Conservation (phyloP, 345 rosid species). For the Zanthoxylum bungeanum region DNA sequence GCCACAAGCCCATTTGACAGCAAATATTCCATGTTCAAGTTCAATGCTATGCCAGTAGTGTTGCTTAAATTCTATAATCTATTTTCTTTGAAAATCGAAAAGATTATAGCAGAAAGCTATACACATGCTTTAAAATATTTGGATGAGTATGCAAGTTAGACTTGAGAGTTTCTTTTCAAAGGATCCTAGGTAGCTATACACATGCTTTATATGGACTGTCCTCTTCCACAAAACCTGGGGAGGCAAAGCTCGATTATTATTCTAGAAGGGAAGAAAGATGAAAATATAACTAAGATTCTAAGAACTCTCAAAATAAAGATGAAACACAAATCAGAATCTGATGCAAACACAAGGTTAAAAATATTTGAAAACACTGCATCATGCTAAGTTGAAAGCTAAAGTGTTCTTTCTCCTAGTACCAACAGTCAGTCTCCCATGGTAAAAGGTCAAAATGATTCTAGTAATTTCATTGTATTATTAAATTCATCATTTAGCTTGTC, state of each 20-base stretch:
- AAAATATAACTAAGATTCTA: neutral
- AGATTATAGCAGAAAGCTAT: neutral
- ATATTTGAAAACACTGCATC: neutral
- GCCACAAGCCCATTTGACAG: too few species aligned
- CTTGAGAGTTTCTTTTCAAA: neutral
- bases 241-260: neutral
- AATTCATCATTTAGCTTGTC: neutral
- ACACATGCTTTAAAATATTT: neutral
- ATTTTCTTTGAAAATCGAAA: neutral
- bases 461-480: neutral
- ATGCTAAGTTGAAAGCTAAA: neutral
- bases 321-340: neutral
- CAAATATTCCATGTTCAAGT: neutral
- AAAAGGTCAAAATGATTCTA: neutral
- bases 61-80: conserved; percentile 7
- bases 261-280: neutral
- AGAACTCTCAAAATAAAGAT: neutral
- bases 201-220: conserved; percentile 79
- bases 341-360: neutral
- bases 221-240: conserved; percentile 76
- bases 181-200: conserved; percentile 19
- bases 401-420: neutral
- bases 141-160: neutral
- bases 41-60: neutral
- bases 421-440: neutral